Evolutionary conservation across 1,284 basidiomycete genomes (phyloP), one percentile per base, ranked within the genome.

Genomic region (Cutaneotrichosporon sp.): DNA sequence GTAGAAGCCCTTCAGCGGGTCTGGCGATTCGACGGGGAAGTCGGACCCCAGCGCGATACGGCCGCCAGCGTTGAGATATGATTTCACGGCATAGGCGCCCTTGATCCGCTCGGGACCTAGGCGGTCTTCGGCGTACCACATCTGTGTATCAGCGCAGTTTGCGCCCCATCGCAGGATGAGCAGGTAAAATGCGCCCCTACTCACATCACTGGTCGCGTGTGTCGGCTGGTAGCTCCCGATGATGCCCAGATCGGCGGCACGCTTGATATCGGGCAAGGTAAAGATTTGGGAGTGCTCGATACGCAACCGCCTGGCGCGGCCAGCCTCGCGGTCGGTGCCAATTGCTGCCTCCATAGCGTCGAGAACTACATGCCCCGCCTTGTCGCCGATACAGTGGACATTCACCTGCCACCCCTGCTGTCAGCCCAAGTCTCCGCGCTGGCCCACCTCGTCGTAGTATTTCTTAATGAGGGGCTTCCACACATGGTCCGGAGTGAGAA

Each of bases 261-360:
- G 79, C 52, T 79, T 65, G 11, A 94, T 65, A 68, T 96, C 91
- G 1, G 79, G 75, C 5, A 67, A 73, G 1, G 81, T 80, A 76
- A 94, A 78, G 52, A 96, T 90, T 72, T 97, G 92, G 0, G 90
- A 86, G 71, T 97, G 92, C 67, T 97, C 93, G 24, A 94, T 84
- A 20, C 92, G 79, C 1, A 88, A 84, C 17, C 90, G 78, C 63
- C 81, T 79, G 38, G 48, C 51, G 7, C 45, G 43, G 26, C 54
- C 46, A 19, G 37, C 46, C 8, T 46, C 49, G 0, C 76, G 67
- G 11, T 79, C 75, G 12, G 49, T 44, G 5, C 51, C 56, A 39
- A 88, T 71, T 1, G 83, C 81, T 16, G 78, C 74, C 68, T 90
- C 87, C 63, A 88, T 89, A 14, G 88, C 83, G 63, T 93, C 82